Conservation (phyloP, 2,329 filamentous ascomycete species). For the Trichocomaceae sp. region DNA sequence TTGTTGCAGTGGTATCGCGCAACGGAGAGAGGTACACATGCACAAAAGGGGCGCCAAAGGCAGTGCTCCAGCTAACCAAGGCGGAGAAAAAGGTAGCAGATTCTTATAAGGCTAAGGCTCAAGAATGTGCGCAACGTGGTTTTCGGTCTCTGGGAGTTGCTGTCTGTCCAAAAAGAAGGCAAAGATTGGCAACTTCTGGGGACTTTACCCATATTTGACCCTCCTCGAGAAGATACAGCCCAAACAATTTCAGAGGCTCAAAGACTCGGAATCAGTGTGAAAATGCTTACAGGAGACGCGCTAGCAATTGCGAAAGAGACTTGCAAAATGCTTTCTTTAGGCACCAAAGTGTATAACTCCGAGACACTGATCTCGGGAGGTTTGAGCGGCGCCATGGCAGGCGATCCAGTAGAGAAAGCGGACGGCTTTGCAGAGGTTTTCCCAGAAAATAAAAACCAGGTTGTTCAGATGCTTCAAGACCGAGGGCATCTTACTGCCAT, state of each 20-base stretch:
- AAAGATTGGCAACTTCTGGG: conserved; percentile 67
- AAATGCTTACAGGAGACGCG: conserved; percentile 76
- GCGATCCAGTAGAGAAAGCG: conserved; percentile 68
- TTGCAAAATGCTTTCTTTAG: conserved; percentile 72
- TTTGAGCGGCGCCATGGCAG: conserved; percentile 64
- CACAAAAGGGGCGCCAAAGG: conserved; percentile 71
- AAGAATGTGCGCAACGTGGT: conserved; percentile 69
- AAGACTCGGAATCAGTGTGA: conserved; percentile 67
- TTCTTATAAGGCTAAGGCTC: conserved; percentile 64
- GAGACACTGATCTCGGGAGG: conserved; percentile 70
- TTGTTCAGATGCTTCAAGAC: conserved; percentile 69
- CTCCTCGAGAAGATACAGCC: conserved; percentile 69
- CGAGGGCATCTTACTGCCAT: conserved; percentile 66
- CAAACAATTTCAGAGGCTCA: conserved; percentile 71
- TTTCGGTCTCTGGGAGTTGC: conserved; percentile 75
- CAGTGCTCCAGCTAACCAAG: conserved; percentile 62
- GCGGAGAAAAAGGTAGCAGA: conserved; percentile 56
- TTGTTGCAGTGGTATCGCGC: conserved; percentile 61
- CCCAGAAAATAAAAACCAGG: conserved; percentile 69
- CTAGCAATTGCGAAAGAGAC: conserved; percentile 76
- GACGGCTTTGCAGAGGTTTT: conserved; percentile 70
- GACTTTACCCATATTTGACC: conserved; percentile 75
- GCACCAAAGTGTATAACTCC: conserved; percentile 75
- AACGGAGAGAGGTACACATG: conserved; percentile 65
- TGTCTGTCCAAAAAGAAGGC: conserved; percentile 68